Conservation (phyloP, 768 basidiomycete genomes). For the Strobilomyces echinocephalus region DNA sequence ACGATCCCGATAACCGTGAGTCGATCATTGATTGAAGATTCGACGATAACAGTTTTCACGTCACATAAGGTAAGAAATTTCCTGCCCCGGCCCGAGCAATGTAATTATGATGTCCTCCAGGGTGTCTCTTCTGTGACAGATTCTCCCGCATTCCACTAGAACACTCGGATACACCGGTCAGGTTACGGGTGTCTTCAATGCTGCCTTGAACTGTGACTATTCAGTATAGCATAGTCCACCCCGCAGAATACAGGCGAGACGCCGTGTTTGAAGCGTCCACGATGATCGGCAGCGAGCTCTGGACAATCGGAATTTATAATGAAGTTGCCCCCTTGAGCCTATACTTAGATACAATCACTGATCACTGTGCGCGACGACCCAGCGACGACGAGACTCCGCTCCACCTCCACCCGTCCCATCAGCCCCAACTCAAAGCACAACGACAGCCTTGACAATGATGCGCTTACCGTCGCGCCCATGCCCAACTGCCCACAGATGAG, state of each 20-base stretch:
- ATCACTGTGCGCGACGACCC: too few species aligned
- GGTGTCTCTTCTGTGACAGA: constrained; percentile 2
- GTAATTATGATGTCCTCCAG: background rate
- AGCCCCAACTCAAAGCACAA: too few species aligned
- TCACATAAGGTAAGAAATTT: constrained; percentile 13
- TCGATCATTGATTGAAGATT: background rate
- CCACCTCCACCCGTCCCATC: too few species aligned
- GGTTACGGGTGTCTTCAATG: background rate
- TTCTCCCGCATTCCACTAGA: constrained; percentile 1
- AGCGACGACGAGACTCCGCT: too few species aligned
- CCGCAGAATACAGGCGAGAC: background rate
- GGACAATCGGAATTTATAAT: too few species aligned
- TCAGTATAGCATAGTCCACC: background rate
- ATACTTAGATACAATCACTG: too few species aligned
- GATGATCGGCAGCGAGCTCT: too few species aligned
- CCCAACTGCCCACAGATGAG: too few species aligned
- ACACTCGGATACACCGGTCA: background rate
- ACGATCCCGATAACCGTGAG: constrained; percentile 19
- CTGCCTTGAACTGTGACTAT: constrained; percentile 2
- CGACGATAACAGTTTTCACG: constrained; percentile 9
- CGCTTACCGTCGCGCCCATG: too few species aligned
- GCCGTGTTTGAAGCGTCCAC: background rate
- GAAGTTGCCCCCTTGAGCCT: too few species aligned
- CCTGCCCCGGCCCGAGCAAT: too few species aligned
- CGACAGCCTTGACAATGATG: too few species aligned